Evolutionary conservation across 768 basidiomycete species (phyloP).

Genomic region (Suillus lakei): DNA sequence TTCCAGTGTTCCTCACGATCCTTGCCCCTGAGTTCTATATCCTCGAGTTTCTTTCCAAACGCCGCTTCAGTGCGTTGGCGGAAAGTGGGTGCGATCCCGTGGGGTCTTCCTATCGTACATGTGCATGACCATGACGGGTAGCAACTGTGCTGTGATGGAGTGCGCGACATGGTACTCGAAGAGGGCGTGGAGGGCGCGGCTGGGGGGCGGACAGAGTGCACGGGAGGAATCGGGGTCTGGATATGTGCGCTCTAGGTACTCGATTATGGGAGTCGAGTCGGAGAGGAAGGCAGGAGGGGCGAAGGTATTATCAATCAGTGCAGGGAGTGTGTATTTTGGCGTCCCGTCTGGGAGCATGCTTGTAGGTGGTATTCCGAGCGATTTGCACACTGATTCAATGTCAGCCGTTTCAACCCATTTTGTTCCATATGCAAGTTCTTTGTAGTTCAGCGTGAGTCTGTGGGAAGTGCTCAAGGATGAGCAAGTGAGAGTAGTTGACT

Average conservation of each 20-base stretch:
- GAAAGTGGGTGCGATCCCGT: conserved; percentile 22
- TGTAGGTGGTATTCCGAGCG: conserved; percentile 32
- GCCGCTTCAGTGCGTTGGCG: conserved; percentile 19
- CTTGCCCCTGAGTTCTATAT: conserved; percentile 19
- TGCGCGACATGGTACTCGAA: conserved; percentile 25
- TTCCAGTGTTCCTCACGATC: conserved; percentile 30
- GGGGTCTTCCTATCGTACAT: conserved; percentile 29
- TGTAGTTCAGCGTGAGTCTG: conserved; percentile 34
- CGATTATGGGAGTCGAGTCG: conserved; percentile 41
- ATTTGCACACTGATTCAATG: conserved; percentile 30
- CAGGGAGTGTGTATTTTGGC: conserved; percentile 40
- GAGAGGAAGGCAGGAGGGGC: conserved; percentile 30
- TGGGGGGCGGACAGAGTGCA: conserved; percentile 24
- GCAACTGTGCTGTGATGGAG: conserved; percentile 19
- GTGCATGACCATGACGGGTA: conserved; percentile 25
- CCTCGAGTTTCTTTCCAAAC: conserved; percentile 11
- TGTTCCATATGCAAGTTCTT: conserved; percentile 31
- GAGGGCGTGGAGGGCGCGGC: conserved; percentile 26
- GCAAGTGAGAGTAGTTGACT: neutral
- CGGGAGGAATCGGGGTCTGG: conserved; percentile 19
- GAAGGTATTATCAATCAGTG: conserved; percentile 29
- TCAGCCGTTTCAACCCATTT: conserved; percentile 31
- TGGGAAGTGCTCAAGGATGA: neutral
- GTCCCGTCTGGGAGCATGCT: conserved; percentile 28
- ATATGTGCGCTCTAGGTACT: conserved; percentile 41